Conservation (phyloP, 2,329 filamentous ascomycete genomes). For the Lecanicillium sp. region DNA sequence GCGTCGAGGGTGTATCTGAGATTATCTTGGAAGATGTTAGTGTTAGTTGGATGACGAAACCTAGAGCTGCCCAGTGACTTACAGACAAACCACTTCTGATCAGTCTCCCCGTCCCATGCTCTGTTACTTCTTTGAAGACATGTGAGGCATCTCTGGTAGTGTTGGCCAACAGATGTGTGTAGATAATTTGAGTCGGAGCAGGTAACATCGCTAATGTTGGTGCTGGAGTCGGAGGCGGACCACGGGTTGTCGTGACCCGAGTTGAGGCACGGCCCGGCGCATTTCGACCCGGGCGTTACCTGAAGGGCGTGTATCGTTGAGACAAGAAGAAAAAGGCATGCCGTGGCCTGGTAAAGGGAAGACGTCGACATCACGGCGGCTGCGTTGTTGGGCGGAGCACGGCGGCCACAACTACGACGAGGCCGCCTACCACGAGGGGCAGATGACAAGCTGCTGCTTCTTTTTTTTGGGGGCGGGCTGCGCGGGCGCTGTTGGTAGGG, state of each 20-base stretch:
- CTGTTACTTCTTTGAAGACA: constrained; percentile 42
- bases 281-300: constrained; percentile 46
- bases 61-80: constrained; percentile 21
- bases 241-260: constrained; percentile 26
- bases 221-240: constrained; percentile 33
- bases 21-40: constrained; percentile 36
- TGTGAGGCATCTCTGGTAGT: constrained; percentile 40
- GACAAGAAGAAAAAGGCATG: neutral
- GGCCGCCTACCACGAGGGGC: neutral
- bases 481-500: neutral
- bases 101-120: constrained; percentile 32
- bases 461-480: no score
- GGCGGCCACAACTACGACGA: neutral
- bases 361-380: neutral
- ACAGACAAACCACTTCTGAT: constrained; percentile 44
- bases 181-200: constrained; percentile 39
- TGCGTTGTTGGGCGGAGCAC: neutral
- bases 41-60: constrained; percentile 18
- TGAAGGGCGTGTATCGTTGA: constrained; percentile 33
- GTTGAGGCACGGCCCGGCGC: constrained; percentile 42
- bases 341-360: neutral
- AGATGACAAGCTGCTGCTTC: neutral
- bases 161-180: constrained; percentile 32
- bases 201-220: constrained; percentile 40
- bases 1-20: constrained; percentile 41